These are phyloP conservation scores for Diaporthe caulivora DNA, from an alignment of 2,329 filamentous ascomycete genomes.

Conservation along the genomic window DNA sequence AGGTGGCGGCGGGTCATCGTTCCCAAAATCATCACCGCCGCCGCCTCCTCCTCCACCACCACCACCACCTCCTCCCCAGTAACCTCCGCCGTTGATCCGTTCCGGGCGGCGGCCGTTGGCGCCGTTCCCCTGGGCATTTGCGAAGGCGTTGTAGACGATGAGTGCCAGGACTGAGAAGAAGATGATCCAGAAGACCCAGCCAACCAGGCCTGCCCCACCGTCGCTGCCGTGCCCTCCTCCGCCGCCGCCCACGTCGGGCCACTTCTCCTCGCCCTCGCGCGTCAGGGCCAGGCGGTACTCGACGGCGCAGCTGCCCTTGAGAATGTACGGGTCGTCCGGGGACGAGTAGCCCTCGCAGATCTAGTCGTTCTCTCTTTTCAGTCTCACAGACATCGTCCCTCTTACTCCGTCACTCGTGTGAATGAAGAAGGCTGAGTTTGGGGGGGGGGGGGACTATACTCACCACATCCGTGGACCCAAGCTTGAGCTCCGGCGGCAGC, in stretches of 20 bases:
- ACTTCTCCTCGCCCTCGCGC: conserved; percentile 78
- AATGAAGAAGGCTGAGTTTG: neutral
- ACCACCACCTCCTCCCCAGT: conserved; percentile 57
- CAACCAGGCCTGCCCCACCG: conserved; percentile 49
- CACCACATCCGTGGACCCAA: conserved; percentile 85
- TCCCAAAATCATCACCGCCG: conserved; percentile 47
- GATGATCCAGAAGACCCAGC: conserved; percentile 68
- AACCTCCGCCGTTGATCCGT: conserved; percentile 55
- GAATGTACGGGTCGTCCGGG: conserved; percentile 84
- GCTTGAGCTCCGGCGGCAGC: conserved; percentile 72
- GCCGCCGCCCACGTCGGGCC: conserved; percentile 66
- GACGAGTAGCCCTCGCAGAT: conserved; percentile 89
- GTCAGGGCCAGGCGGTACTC: conserved; percentile 88
- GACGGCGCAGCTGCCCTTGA: conserved; percentile 92
- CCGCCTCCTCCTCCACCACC: conserved; percentile 53
- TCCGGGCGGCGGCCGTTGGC: conserved; percentile 43
- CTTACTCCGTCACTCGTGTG: neutral
- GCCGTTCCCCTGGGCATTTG: conserved; percentile 37
- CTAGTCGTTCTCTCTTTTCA: neutral
- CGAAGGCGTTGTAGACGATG: conserved; percentile 72
- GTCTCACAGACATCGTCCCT: neutral
- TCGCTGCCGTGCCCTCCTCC: conserved; percentile 49
- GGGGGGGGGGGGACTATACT: neutral
- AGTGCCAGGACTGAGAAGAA: conserved; percentile 71
- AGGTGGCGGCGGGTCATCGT: conserved; percentile 66